Percentiles rank a stretch among this genome's conserved stretches.
Conservation (phyloP, 352 stramenopile genomes). For the Phytophthora nicotianae region DNA sequence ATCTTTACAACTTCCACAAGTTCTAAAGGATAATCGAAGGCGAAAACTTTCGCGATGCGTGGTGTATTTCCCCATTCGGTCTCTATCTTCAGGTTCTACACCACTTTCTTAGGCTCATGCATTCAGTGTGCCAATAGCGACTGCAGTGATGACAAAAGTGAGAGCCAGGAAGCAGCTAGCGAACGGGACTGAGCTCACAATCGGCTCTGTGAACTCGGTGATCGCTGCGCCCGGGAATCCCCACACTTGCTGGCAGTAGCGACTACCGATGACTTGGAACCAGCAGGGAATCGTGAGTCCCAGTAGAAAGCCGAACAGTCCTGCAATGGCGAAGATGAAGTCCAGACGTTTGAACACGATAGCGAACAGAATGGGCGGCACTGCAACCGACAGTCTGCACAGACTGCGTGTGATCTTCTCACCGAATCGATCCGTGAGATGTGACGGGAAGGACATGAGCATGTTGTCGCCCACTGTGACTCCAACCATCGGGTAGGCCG, state of each 20-base stretch:
- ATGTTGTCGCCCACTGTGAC: conserved; percentile 88
- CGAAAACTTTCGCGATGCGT: background rate
- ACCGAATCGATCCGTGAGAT: conserved; percentile 59
- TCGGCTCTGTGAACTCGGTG: conserved; percentile 70
- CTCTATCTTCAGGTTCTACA: conserved; percentile 16
- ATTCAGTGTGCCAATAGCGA: conserved; percentile 72
- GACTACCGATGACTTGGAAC: conserved; percentile 84
- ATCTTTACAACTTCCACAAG: too few species aligned
- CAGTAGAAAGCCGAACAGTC: conserved; percentile 80
- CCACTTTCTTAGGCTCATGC: conserved; percentile 27
- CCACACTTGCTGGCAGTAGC: conserved; percentile 79
- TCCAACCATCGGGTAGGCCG: conserved; percentile 84
- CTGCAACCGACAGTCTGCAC: conserved; percentile 67
- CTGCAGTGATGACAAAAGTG: conserved; percentile 72
- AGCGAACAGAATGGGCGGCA: conserved; percentile 74
- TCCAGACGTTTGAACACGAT: conserved; percentile 89
- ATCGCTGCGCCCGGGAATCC: conserved; percentile 67
- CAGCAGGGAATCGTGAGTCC: conserved; percentile 82
- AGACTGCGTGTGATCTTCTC: conserved; percentile 51
- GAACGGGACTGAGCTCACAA: conserved; percentile 72
- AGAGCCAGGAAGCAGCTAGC: conserved; percentile 61
- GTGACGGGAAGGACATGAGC: conserved; percentile 77
- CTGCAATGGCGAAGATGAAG: conserved; percentile 81
- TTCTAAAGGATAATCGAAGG: too few species aligned
- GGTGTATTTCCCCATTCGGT: conserved; percentile 3